Evolutionary conservation across 768 basidiomycete species (phyloP).

Genomic region (Boletus subparvulus): DNA sequence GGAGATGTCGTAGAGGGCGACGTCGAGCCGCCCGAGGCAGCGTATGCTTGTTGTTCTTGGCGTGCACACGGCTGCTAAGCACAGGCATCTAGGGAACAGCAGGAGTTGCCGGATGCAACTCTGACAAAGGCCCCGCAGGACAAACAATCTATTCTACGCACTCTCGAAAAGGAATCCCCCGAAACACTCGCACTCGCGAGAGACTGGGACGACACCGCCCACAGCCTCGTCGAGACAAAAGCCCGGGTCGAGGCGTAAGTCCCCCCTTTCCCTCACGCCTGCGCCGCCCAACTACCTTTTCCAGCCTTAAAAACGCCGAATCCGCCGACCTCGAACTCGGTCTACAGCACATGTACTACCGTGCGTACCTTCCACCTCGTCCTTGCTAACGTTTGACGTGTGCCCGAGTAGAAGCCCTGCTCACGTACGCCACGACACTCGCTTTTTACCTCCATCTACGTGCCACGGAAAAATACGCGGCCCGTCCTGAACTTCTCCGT

Average conservation of each 20-base stretch:
- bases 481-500: constrained; percentile 60
- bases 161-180: constrained; percentile 73
- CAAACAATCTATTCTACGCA: constrained; percentile 56
- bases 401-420: constrained; percentile 65
- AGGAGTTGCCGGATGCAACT: background rate
- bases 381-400: background rate
- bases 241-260: constrained; percentile 56
- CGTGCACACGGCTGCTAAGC: constrained; percentile 4
- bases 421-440: constrained; percentile 87
- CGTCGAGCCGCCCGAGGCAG: constrained; percentile 25
- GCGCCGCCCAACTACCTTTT: background rate
- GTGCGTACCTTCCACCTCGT: constrained; percentile 47
- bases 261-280: background rate
- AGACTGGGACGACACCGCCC: constrained; percentile 77
- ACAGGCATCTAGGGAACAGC: constrained; percentile 15
- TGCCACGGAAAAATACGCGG: constrained; percentile 60
- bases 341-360: constrained; percentile 84
- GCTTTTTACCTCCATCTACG: constrained; percentile 93
- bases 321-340: constrained; percentile 59
- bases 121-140: constrained; percentile 47
- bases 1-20: constrained; percentile 51
- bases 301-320: constrained; percentile 49
- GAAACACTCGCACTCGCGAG: constrained; percentile 78
- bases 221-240: constrained; percentile 50
- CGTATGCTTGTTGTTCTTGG: constrained; percentile 21